Evolutionary conservation across 1,139 yeast genomes (phyloP).

Genomic region (Wickerhamomyces sp.): DNA sequence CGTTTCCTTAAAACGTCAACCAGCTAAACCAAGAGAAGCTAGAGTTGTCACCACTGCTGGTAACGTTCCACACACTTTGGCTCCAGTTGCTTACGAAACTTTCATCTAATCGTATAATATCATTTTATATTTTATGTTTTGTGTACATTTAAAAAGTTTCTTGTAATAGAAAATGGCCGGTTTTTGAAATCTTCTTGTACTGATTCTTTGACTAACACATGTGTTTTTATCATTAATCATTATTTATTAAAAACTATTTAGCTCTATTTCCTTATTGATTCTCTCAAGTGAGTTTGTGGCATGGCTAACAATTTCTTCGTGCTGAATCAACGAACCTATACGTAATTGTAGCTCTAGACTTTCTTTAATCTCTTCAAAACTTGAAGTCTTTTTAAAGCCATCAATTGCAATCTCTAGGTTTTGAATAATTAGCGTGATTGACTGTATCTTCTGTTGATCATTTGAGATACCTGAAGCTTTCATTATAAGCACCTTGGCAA

Average conservation of each 20-base stretch:
- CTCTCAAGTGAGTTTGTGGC: conserved; percentile 32
- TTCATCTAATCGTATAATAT: conserved; percentile 63
- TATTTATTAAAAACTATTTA: conserved; percentile 1
- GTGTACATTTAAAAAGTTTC: conserved; percentile 14
- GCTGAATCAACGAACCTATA: conserved; percentile 23
- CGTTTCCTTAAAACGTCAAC: conserved; percentile 95
- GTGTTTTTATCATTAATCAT: not conserved
- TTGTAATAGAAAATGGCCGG: conserved; percentile 4
- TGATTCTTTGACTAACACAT: not conserved
- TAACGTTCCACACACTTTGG: conserved; percentile 92
- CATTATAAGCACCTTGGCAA: conserved; percentile 29
- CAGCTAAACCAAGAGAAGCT: conserved; percentile 94
- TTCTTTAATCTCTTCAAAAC: conserved; percentile 34
- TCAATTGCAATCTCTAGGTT: conserved; percentile 39
- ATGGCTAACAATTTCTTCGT: conserved; percentile 33
- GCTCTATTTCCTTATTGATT: conserved; percentile 18
- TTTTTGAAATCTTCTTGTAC: not conserved
- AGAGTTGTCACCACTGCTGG: conserved; percentile 74
- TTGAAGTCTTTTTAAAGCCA: conserved; percentile 37
- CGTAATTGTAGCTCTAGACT: conserved; percentile 25
- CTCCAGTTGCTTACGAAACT: conserved; percentile 99
- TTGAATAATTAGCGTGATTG: conserved; percentile 27
- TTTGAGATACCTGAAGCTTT: not conserved
- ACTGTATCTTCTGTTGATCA: conserved; percentile 2
- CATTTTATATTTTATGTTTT: conserved; percentile 17